Evolutionary conservation across 2,329 filamentous ascomycete genomes (phyloP), one percentile per base, ranked within the genome.

Genomic region (Xylariaceae sp.): DNA sequence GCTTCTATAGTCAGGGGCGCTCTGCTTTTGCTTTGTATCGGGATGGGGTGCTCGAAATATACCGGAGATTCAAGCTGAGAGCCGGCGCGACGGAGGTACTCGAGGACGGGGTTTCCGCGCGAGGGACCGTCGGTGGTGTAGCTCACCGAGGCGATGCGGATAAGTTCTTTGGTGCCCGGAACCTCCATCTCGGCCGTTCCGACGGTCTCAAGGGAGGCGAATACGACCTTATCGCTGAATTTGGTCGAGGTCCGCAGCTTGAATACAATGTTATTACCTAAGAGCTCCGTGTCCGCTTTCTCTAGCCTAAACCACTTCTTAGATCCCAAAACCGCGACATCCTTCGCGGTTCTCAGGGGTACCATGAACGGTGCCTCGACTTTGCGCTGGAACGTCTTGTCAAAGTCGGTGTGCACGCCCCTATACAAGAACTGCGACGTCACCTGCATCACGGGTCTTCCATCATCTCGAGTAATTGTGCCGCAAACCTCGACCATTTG

Each of bases 401-500:
- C 89, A 67, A 86, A 98, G 74, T 98, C 93, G 57, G 84, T 88
- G 78, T 97, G 97, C 37, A 83, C 81, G 51, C 93, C 95, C 49
- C 93, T 89, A 82, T 98, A 98, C 69, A 98, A 76, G 83, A 98
- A 98, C 75, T 98, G 93, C 60, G 91, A 96, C 7, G 91, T 96
- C 21, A 98, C 93, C 71, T 97, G 91, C 93, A 98, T 98, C 61
- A 98, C 90, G 2, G 91, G 82, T 73, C 89, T 77, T 1, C 50
- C 51, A 29, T 88, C 88, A 50, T 91, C 85, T 21, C 93, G 89
- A 48, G 83, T 88, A 67, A 98, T 96, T 4, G 93, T 97, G 59
- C 93, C 95, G 68, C 91, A 96, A 10, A 98, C 91, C 76, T 98
- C 93, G 20, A 98, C 93, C 91, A 97, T 96, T 81, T 98, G 98